phyloP scores from a whole-genome alignment of 768 basidiomycete genomes.

The Daedalea quercina region DNA sequence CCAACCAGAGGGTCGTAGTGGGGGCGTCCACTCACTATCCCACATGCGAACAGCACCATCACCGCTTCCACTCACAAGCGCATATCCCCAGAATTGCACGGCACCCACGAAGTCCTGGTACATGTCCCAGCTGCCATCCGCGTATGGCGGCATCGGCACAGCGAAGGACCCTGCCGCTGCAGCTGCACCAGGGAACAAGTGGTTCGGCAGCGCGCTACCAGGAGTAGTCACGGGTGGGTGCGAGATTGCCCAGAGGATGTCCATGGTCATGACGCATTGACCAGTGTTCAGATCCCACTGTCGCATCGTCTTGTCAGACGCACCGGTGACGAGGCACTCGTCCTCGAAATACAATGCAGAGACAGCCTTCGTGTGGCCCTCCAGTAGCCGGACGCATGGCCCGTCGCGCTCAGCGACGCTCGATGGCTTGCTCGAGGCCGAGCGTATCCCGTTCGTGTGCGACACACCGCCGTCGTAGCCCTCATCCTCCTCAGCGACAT shows the following conservation, averaged over 20 bases:
- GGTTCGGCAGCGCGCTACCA: slow-evolving; percentile 33
- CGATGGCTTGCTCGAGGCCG: slow-evolving; percentile 25
- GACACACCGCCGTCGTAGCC: slow-evolving; percentile 24
- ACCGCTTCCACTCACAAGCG: slow-evolving; percentile 92
- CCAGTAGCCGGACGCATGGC: slow-evolving; percentile 67
- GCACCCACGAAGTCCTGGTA: slow-evolving; percentile 97
- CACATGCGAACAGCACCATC: slow-evolving; percentile 99
- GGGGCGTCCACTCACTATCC: slow-evolving; percentile 93
- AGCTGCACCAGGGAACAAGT: slow-evolving; percentile 44
- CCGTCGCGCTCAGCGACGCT: slow-evolving; percentile 42
- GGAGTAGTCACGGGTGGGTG: slow-evolving; percentile 58
- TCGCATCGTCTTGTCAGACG: slow-evolving; percentile 95
- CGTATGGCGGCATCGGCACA: slow-evolving; percentile 79
- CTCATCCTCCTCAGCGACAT: slow-evolving; percentile 61
- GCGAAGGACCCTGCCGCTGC: slow-evolving; percentile 63
- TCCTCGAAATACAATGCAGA: slow-evolving; percentile 95
- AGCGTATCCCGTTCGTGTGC: slow-evolving; percentile 35
- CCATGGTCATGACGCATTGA: slow-evolving; percentile 99
- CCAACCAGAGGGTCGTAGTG: no score
- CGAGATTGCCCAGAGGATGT: slow-evolving; percentile 98
- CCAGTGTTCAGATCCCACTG: slow-evolving; percentile 98
- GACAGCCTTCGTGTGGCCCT: slow-evolving; percentile 91
- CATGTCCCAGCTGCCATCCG: slow-evolving; percentile 90
- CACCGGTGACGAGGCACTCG: slow-evolving; percentile 91
- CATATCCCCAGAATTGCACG: slow-evolving; percentile 98